These are phyloP conservation scores for Acacia confusa DNA, from an alignment of 306 rosid species.

Conservation along the genomic window DNA sequence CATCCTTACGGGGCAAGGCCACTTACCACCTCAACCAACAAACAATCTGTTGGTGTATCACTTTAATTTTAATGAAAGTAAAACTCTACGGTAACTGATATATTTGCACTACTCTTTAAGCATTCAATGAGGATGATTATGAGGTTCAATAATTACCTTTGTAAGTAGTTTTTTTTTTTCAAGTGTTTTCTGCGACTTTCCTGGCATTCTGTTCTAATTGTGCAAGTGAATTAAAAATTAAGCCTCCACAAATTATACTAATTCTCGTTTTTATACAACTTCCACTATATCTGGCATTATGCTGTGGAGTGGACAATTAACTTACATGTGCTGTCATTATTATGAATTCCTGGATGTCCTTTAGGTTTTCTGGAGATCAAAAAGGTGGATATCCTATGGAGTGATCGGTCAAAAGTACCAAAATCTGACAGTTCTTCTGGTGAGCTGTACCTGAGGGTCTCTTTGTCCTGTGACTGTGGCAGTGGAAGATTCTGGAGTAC, in stretches of 20 bases:
- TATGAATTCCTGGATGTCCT: constrained; percentile 31
- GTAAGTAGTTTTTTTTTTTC: neutral
- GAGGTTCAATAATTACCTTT: neutral
- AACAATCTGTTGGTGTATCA: neutral
- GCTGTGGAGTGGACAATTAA: constrained; percentile 6
- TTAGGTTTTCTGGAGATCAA: constrained; percentile 76
- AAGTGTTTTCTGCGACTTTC: neutral
- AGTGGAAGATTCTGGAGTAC: constrained; percentile 61
- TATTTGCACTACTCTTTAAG: neutral
- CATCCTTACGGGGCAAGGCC: too few species aligned
- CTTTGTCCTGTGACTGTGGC: constrained; percentile 51
- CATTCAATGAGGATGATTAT: neutral
- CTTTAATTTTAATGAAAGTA: neutral
- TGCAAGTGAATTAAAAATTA: neutral
- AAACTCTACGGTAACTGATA: neutral
- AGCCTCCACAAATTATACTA: neutral
- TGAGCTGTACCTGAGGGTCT: constrained; percentile 79
- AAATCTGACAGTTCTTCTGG: constrained; percentile 49
- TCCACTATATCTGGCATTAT: constrained; percentile 12
- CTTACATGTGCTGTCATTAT: constrained; percentile 14
- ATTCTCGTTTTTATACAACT: neutral
- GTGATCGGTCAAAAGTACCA: constrained; percentile 49
- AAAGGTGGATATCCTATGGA: constrained; percentile 85
- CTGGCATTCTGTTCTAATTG: neutral
- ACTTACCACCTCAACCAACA: too few species aligned